Base-by-base conservation (phyloP, 1,284 basidiomycete species). In the Sporisorium sorghi region DNA sequence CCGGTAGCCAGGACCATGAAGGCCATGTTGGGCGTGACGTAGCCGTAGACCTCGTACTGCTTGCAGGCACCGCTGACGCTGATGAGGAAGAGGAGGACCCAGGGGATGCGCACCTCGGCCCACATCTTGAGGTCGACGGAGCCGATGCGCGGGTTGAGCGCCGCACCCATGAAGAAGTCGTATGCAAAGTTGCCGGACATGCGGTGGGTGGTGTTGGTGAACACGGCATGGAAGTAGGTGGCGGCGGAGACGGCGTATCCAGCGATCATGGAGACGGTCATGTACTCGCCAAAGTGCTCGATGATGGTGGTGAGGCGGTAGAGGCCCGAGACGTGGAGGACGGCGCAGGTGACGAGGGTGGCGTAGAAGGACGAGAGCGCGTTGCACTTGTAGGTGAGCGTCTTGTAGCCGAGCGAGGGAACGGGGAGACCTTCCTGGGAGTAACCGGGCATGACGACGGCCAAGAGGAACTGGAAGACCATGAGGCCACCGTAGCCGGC, bases 91-190 rank as follows among this genome's bases (percentile, higher is more conserved):
- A 97, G 90, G 60, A 98, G 90, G 21, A 97, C 91, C 96, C 97
- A 99, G 8, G 95, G 94, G 77, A 99, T 93, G 54, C 97, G 90
- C 62, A 99, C 96, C 85, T 99, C 96, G 26, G 93, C 93, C 84
- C 95, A 99, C 95, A 99, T 98, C 88, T 99, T 99, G 83, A 99
- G 87, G 86, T 98, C 96, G 77, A 99, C 89, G 35, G 88, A 88
- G n/a, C 94, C 94, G 73, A 99, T 89, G 64, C 96, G 90, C 14
- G 97, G 97, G 87, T 98, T 99, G 73, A 99, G 88, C 57, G 89
- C 89, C 39, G 94, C 94, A 49, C 97, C 97, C 94, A 98, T 98
- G 86, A 86, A 86, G 53, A 82, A 79, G 76, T 85, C 84, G 72
- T 85, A 99, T 76, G 95, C 88, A 86, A 92, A 90, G 86, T 90